These are phyloP conservation scores for Backusella mclennaniae DNA, from an alignment of 192 early-diverging fungal genomes.

Conservation along the genomic window DNA sequence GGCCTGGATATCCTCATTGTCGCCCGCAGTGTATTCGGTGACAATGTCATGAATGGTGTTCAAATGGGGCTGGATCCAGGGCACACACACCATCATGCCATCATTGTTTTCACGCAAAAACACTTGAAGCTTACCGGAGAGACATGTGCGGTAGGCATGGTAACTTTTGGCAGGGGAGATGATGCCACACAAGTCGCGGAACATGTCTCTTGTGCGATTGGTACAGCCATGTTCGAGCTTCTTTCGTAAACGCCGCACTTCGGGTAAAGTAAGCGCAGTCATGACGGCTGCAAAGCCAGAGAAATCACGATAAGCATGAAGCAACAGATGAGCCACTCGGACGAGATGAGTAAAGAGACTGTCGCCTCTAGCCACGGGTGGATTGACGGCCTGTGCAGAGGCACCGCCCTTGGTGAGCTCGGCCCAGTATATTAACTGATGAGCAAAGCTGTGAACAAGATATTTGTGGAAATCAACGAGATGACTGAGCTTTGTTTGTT, in stretches of 20 bases:
- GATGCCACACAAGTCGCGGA: constrained; percentile 27
- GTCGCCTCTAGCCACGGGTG: constrained; percentile 19
- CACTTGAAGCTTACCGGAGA: constrained; percentile 12
- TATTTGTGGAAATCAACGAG: constrained; percentile 55
- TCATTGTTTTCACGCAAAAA: constrained; percentile 5
- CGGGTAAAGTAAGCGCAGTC: constrained; percentile 47
- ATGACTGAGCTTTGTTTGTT: constrained; percentile 24
- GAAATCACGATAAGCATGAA: constrained; percentile 55
- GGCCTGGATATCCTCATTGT: constrained; percentile 24
- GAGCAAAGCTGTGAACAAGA: constrained; percentile 48
- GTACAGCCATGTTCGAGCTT: constrained; percentile 38
- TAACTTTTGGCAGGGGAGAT: constrained; percentile 35
- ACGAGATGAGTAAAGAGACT: constrained; percentile 46
- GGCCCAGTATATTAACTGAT: constrained; percentile 42
- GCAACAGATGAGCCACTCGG: constrained; percentile 41
- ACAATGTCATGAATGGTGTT: constrained; percentile 44
- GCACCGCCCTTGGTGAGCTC: constrained; percentile 23
- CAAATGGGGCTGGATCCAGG: constrained; percentile 51
- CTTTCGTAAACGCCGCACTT: constrained; percentile 46
- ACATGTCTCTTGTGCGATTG: constrained; percentile 40
- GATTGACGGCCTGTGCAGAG: constrained; percentile 35
- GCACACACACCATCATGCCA: constrained; percentile 38
- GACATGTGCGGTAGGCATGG: constrained; percentile 38
- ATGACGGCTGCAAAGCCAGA: constrained; percentile 51
- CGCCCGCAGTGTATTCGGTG: constrained; percentile 35